These are phyloP conservation scores for Serpula lacrymans DNA, from an alignment of 768 basidiomycete species.

Conservation along the genomic window DNA sequence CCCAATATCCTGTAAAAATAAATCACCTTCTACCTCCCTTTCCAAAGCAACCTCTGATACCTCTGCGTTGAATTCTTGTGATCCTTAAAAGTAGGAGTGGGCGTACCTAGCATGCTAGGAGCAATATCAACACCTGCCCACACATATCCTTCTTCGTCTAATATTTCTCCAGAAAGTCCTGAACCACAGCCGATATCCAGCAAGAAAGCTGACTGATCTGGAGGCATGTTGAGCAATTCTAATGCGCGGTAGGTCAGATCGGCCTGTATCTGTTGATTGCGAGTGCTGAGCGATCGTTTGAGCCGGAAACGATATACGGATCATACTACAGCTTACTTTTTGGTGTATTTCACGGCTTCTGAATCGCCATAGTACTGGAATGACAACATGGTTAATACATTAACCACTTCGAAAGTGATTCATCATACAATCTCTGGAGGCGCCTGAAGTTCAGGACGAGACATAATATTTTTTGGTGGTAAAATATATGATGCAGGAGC, in stretches of 20 bases:
- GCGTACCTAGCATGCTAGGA: constrained; percentile 93
- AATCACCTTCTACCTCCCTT: constrained; percentile 91
- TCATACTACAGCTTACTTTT: constrained; percentile 57
- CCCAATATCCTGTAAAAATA: constrained; percentile 96
- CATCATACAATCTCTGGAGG: constrained; percentile 85
- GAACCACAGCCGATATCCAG: constrained; percentile 97
- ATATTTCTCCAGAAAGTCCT: constrained; percentile 93
- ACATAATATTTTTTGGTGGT: constrained; percentile 69
- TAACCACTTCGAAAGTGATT: not conserved
- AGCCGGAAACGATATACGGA: constrained; percentile 12
- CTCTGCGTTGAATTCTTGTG: constrained; percentile 1
- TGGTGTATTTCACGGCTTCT: constrained; percentile 95
- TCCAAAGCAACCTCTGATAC: constrained; percentile 87
- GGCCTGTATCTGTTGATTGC: constrained; percentile 94
- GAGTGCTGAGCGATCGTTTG: constrained; percentile 55
- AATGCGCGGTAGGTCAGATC: constrained; percentile 97
- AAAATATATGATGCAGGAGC: too few species aligned
- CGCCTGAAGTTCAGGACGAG: constrained; percentile 82
- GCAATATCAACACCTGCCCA: constrained; percentile 96
- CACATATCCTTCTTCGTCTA: constrained; percentile 89
- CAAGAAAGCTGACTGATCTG: constrained; percentile 76
- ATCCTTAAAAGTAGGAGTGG: not conserved
- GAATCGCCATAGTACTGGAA: constrained; percentile 91
- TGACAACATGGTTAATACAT: constrained; percentile 2
- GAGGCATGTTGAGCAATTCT: constrained; percentile 82